phyloP scores from a whole-genome alignment of 2,329 filamentous ascomycete species.

The Fusarium pseudoanthophilum region DNA sequence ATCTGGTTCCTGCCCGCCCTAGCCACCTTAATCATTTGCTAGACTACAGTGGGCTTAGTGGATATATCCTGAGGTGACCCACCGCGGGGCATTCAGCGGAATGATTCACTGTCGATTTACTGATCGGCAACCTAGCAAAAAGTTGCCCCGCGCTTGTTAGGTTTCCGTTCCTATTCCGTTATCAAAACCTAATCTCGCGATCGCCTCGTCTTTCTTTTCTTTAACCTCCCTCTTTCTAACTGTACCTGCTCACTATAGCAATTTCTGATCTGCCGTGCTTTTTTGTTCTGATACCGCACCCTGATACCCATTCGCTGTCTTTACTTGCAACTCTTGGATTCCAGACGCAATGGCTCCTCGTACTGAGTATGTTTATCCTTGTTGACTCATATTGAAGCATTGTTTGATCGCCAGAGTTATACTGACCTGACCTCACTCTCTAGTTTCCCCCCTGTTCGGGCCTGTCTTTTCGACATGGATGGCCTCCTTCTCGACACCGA shows the following conservation, averaged over 20 bases:
- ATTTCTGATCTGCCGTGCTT: background rate
- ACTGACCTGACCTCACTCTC: slow-evolving; percentile 19
- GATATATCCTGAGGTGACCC: background rate
- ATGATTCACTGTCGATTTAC: slow-evolving; percentile 10
- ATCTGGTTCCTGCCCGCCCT: slow-evolving; percentile 1
- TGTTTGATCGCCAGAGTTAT: background rate
- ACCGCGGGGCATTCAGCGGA: slow-evolving; percentile 28
- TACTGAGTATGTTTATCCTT: slow-evolving; percentile 54
- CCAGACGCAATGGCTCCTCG: slow-evolving; percentile 53
- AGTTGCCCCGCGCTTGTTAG: slow-evolving; percentile 9
- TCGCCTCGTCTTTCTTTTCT: slow-evolving; percentile 4
- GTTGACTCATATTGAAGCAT: background rate
- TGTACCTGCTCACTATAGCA: background rate
- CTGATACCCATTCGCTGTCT: slow-evolving; percentile 1
- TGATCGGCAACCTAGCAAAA: background rate
- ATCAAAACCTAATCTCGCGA: slow-evolving; percentile 16
- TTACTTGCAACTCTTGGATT: background rate
- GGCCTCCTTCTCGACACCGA: slow-evolving; percentile 94
- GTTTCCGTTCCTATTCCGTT: background rate
- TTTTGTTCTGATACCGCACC: background rate
- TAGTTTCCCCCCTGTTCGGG: slow-evolving; percentile 82
- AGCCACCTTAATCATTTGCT: background rate
- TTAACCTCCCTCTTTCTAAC: background rate
- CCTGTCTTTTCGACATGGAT: slow-evolving; percentile 99
- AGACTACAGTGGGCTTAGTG: slow-evolving; percentile 6